Base-by-base conservation (phyloP, 768 basidiomycete species). In the Suillus subalutaceus region DNA sequence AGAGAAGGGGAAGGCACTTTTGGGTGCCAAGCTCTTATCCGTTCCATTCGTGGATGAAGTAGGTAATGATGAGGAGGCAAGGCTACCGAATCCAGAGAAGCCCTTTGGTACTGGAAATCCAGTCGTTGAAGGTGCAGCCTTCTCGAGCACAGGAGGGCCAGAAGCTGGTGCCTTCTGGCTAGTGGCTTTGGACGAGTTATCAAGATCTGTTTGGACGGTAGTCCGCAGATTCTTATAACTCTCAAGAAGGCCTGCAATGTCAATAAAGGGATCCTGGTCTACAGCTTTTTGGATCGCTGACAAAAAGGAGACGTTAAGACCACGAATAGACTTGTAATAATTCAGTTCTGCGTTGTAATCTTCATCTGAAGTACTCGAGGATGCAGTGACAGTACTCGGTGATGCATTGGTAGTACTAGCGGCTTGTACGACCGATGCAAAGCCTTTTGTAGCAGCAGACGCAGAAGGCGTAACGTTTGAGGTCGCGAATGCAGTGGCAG, bases 281-380 rank as follows among this genome's bases (percentile, higher is more conserved):
- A 91, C 79, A 26, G 86, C 84, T 66, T 84, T 83, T 38, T 84
- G 80, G 63, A 91, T 74, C 16, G 85, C 82, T n/a, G 83, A 79
- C 30, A 90, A 73, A 66, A 93, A 80, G 3, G 90, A 90, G 41
- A 84, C 76, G 71, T 93, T 93, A 50, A 93, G 82, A 16, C 91
- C 91, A 43, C 92, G 88, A n/a, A 93, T 83, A 32, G 87, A 85
- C 48, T 79, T 85, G 78, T 87, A 92, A 72, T 89, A 92, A 62
- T 85, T 85, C 18, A 86, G 69, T 43, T 83, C 81, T 32, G 71
- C 67, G 18, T 70, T 69, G 40, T 78, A 71, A 44, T 76, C 72
- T 68, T 75, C 67, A 69, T 78, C 68, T 68, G 69, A 63, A 68
- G 53, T 23, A 65, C 72, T 69, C 37, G 74, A 43, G 53, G 85